Conservation (phyloP, 306 rosid species). For the Glycine soja region DNA sequence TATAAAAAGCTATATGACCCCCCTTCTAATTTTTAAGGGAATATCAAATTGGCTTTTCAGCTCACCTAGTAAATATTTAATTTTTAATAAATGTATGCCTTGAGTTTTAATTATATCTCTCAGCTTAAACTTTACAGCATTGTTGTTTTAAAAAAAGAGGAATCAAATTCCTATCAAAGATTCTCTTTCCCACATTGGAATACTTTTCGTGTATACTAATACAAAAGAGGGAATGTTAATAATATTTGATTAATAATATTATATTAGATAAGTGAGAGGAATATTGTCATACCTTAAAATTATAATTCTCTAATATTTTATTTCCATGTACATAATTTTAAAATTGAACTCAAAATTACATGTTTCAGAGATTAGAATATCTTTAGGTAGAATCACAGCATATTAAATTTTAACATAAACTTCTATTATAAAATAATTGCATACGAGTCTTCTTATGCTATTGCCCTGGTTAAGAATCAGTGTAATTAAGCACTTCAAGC, state of each 20-base stretch:
- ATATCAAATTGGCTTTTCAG: not conserved
- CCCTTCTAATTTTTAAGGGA: not conserved
- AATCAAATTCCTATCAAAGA: not conserved
- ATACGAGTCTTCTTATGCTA: not conserved
- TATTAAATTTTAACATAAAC: not conserved
- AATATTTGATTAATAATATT: not conserved
- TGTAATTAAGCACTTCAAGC: too few species aligned
- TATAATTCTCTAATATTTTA: not conserved
- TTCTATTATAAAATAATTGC: not conserved
- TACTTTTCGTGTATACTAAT: not conserved
- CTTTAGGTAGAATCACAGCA: not conserved
- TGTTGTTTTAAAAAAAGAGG: not conserved
- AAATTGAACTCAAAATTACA: not conserved
- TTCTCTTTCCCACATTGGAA: conserved; percentile 1
- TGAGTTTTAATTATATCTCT: not conserved
- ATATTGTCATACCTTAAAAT: not conserved
- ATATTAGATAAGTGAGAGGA: not conserved
- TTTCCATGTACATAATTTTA: not conserved
- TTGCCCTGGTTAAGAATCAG: too few species aligned
- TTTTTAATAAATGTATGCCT: not conserved
- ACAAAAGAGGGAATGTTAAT: not conserved
- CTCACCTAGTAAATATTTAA: not conserved
- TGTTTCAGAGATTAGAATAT: not conserved
- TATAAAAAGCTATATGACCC: too few species aligned
- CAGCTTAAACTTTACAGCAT: not conserved